Evolutionary conservation across 164 flowering plant species (phyloP).

Genomic region (Dillenia suffruticosa): DNA sequence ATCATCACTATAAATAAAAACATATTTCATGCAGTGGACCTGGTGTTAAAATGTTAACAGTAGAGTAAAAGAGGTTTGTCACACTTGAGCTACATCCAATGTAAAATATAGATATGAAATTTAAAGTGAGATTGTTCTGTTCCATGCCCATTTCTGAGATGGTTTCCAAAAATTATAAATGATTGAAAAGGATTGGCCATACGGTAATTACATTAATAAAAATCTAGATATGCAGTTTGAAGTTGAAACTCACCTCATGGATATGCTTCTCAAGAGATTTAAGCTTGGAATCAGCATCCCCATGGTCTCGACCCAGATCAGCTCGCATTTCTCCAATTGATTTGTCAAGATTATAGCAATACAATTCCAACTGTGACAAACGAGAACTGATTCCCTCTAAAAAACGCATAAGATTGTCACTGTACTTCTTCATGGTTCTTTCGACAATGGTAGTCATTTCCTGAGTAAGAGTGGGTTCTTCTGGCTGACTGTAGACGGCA

Average conservation of each 20-base stretch:
- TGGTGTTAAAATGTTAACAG: too few species aligned
- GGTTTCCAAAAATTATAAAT: too few species aligned
- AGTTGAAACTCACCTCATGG: conserved; percentile 60
- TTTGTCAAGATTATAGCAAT: conserved; percentile 88
- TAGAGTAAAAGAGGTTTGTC: too few species aligned
- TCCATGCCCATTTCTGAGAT: too few species aligned
- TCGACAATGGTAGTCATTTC: conserved; percentile 69
- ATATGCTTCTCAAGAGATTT: conserved; percentile 87
- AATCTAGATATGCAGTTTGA: background rate
- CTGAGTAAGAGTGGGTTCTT: conserved; percentile 45
- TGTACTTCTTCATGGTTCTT: conserved; percentile 74
- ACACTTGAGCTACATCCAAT: too few species aligned
- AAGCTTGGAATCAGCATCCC: conserved; percentile 74
- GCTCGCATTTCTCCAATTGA: conserved; percentile 87
- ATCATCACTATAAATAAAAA: too few species aligned
- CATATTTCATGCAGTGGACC: too few species aligned
- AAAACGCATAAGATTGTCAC: conserved; percentile 81
- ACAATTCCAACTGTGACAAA: conserved; percentile 79
- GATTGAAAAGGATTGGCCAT: background rate
- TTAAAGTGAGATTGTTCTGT: too few species aligned
- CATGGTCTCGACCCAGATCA: conserved; percentile 68
- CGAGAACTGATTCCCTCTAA: conserved; percentile 95
- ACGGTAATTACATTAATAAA: background rate
- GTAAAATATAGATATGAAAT: too few species aligned
- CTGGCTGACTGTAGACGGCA: conserved; percentile 51